Conservation (phyloP, 108 stramenopile species). For the Skeletonema potamos region DNA sequence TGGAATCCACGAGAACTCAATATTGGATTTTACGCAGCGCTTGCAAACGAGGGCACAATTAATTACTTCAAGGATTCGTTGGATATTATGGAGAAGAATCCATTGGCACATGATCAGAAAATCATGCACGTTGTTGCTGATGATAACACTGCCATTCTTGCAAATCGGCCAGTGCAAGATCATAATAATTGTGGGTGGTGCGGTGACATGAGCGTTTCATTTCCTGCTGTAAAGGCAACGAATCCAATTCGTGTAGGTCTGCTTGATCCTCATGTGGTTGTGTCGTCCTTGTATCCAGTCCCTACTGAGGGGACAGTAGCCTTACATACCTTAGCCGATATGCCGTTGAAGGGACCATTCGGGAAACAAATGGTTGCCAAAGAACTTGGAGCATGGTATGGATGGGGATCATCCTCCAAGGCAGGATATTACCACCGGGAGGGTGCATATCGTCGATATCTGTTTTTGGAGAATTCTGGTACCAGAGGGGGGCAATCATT, state of each 20-base stretch:
- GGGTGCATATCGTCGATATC: constrained; percentile 10
- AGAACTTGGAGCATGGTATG: constrained; percentile 42
- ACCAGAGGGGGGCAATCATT: not conserved
- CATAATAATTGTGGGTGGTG: not conserved
- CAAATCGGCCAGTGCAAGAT: not conserved
- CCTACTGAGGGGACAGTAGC: constrained; percentile 25
- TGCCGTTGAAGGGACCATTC: constrained; percentile 33
- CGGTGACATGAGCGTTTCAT: not conserved
- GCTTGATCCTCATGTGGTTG: not conserved
- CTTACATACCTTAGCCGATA: constrained; percentile 32
- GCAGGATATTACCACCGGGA: constrained; percentile 13
- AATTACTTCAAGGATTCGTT: constrained; percentile 40
- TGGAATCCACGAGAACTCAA: constrained; percentile 31
- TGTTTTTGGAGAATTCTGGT: constrained; percentile 7
- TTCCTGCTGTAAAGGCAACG: not conserved
- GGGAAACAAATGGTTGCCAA: constrained; percentile 50
- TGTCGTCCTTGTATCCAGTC: not conserved
- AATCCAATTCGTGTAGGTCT: not conserved
- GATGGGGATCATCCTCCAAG: not conserved
- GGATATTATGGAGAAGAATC: not conserved
- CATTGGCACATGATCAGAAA: constrained; percentile 46
- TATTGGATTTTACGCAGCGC: constrained; percentile 43
- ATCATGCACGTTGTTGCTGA: constrained; percentile 11
- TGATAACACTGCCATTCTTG: constrained; percentile 4
- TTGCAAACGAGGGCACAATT: constrained; percentile 23